These are phyloP conservation scores for Huntiella savannae DNA, from an alignment of 2,329 filamentous ascomycete species.

Conservation along the genomic window DNA sequence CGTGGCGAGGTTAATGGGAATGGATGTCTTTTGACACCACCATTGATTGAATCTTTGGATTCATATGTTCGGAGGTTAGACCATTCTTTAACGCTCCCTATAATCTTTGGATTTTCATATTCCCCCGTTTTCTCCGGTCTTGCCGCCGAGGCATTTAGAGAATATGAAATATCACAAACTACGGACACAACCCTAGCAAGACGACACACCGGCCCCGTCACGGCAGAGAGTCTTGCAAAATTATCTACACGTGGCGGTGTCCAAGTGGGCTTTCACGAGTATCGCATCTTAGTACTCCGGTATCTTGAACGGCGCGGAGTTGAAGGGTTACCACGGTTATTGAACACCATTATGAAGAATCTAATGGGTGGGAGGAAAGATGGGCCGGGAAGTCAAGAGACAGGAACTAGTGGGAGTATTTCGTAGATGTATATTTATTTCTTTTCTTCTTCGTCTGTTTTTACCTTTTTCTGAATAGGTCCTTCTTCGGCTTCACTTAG, in stretches of 20 bases:
- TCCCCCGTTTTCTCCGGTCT: conserved; percentile 37
- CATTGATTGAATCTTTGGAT: conserved; percentile 26
- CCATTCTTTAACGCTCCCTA: conserved; percentile 25
- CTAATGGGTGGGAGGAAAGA: conserved; percentile 32
- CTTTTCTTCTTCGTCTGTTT: not conserved
- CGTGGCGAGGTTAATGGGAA: conserved; percentile 41
- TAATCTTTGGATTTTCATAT: conserved; percentile 38
- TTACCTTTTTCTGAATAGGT: conserved; percentile 1
- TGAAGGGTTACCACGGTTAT: conserved; percentile 46
- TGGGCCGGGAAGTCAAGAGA: not conserved
- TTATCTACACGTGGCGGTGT: conserved; percentile 48
- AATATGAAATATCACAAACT: conserved; percentile 30
- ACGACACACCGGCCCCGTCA: conserved; percentile 52
- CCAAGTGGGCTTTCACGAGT: conserved; percentile 51
- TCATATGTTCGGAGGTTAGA: conserved; percentile 31
- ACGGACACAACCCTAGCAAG: not conserved
- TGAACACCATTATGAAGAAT: conserved; percentile 67
- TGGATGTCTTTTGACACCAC: conserved; percentile 30
- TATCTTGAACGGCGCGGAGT: conserved; percentile 47
- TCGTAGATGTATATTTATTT: not conserved
- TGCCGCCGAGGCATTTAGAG: conserved; percentile 34
- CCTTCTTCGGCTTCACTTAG: not conserved
- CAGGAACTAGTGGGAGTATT: not conserved
- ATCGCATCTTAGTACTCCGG: conserved; percentile 50
- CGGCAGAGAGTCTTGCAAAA: conserved; percentile 42